Evolutionary conservation across 2,329 filamentous ascomycete species (phyloP).

Genomic region (Fusarium buharicum): DNA sequence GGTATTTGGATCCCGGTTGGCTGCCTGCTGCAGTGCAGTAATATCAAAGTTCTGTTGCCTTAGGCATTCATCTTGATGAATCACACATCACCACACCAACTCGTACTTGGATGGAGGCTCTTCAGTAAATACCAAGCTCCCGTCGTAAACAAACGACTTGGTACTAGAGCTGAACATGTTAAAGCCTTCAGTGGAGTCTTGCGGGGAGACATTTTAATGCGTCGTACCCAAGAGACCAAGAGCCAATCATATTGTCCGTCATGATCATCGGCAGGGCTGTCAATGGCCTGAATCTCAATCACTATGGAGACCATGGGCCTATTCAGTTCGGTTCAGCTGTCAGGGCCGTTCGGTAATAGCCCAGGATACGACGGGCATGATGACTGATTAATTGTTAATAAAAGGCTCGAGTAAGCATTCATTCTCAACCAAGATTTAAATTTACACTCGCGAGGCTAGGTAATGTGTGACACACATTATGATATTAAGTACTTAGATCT

Average conservation of each 20-base stretch:
- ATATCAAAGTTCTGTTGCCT: not conserved
- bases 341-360: not conserved
- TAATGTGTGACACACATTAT: not conserved
- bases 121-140: too few species aligned
- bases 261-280: slow-evolving; percentile 26
- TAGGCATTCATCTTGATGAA: too few species aligned
- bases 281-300: slow-evolving; percentile 32
- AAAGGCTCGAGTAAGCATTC: not conserved
- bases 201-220: not conserved
- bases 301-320: slow-evolving; percentile 22
- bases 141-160: slow-evolving; percentile 5
- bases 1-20: slow-evolving; percentile 19
- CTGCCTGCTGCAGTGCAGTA: not conserved
- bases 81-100: too few species aligned
- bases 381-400: not conserved
- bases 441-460: not conserved
- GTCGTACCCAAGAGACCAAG: not conserved
- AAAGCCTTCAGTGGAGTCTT: not conserved
- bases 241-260: slow-evolving; percentile 15
- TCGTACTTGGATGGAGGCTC: too few species aligned
- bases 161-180: slow-evolving; percentile 2
- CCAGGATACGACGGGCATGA: slow-evolving; percentile 2
- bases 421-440: too few species aligned
- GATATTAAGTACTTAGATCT: not conserved
- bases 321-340: slow-evolving; percentile 1